Conservation (phyloP, 2,329 filamentous ascomycete genomes). For the Coleophoma crateriformis region DNA sequence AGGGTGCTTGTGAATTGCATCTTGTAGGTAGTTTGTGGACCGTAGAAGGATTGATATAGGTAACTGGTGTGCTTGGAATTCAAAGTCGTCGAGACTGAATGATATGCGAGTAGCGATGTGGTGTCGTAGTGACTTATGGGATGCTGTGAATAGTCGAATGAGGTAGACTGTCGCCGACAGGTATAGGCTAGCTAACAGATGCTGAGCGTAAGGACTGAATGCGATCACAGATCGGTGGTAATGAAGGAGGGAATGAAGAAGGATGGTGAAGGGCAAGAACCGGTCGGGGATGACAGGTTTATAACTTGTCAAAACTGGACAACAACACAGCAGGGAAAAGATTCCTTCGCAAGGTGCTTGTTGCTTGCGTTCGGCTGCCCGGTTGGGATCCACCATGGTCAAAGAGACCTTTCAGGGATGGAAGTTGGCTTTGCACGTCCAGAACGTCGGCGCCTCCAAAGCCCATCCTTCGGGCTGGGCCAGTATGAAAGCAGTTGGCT, state of each 20-base stretch:
- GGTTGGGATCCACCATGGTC: not conserved
- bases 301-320: not conserved
- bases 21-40: slow-evolving; percentile 25
- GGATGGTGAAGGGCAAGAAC: not conserved
- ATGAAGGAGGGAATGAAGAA: not conserved
- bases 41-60: slow-evolving; percentile 15
- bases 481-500: not conserved
- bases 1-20: slow-evolving; percentile 44
- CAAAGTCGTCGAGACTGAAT: not conserved
- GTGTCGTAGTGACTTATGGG: not conserved
- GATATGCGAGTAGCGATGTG: not conserved
- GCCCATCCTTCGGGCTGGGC: not conserved
- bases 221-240: slow-evolving; percentile 1
- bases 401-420: not conserved
- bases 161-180: not conserved
- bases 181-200: not conserved
- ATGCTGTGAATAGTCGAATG: not conserved
- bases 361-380: not conserved
- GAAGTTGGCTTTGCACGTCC: not conserved
- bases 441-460: not conserved
- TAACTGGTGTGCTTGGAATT: slow-evolving; percentile 4
- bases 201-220: slow-evolving; percentile 2
- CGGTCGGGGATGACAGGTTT: not conserved
- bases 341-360: not conserved
- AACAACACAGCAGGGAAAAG: not conserved